Percentiles rank a stretch among this genome's conserved stretches.
Conservation (phyloP, 306 rosid genomes). For the Glycine soja region DNA sequence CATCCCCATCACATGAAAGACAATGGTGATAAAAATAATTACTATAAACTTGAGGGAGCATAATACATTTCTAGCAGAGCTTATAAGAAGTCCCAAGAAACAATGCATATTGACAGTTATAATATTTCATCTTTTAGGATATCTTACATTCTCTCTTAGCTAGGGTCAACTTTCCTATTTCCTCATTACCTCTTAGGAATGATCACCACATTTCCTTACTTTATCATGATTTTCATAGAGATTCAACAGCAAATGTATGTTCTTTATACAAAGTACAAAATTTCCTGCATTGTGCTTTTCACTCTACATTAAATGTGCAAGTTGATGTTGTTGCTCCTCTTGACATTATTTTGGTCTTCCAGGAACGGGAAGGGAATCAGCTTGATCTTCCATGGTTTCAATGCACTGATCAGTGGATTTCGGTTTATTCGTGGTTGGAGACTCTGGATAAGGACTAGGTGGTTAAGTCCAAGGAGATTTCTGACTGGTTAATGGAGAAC, state of each 20-base stretch:
- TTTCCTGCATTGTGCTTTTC: constrained; percentile 3
- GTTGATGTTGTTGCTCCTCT: neutral
- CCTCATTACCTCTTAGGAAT: neutral
- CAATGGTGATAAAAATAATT: neutral
- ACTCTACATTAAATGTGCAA: neutral
- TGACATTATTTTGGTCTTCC: neutral
- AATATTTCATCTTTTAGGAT: neutral
- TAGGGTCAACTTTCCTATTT: neutral
- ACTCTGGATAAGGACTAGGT: constrained; percentile 78
- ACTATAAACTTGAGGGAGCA: neutral
- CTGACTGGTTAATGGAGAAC: constrained; percentile 84
- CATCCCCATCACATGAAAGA: neutral
- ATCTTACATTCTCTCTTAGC: neutral
- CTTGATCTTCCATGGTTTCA: constrained; percentile 81
- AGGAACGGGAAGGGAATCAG: constrained; percentile 69
- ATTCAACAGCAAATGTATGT: constrained; percentile 7
- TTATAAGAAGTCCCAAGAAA: neutral
- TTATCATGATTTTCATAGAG: neutral
- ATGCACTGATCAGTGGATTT: constrained; percentile 91
- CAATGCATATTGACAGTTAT: neutral
- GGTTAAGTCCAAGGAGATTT: constrained; percentile 89
- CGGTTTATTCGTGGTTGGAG: constrained; percentile 91
- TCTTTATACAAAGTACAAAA: neutral
- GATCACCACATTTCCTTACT: neutral
- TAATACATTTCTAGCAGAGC: neutral